A percentile compares a stretch with the other conserved stretches of the same genome.
Conservation (phyloP, 345 rosid genomes). For the Eucalyptus microcorys region DNA sequence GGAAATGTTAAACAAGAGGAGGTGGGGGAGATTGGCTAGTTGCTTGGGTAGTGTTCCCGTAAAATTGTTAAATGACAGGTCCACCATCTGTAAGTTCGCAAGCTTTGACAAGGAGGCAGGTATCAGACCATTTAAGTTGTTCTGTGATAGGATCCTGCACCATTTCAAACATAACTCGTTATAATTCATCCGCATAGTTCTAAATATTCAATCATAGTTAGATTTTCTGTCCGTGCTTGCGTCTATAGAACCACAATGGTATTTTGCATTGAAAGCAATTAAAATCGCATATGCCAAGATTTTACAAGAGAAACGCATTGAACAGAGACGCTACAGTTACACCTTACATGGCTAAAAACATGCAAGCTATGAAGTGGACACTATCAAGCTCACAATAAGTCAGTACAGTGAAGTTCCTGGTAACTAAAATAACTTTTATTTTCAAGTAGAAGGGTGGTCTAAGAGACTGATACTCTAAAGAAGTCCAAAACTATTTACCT, state of each 20-base stretch:
- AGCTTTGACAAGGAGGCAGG: slow-evolving; percentile 59
- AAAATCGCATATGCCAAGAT: neutral
- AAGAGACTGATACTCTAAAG: neutral
- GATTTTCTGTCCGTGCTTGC: neutral
- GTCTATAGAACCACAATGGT: neutral
- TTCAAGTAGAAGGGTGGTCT: neutral
- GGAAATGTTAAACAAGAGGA: slow-evolving; percentile 69
- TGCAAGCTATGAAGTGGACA: neutral
- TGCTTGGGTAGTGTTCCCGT: slow-evolving; percentile 64
- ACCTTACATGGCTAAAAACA: neutral
- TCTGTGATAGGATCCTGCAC: slow-evolving; percentile 53
- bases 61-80: slow-evolving; percentile 56
- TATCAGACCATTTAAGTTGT: slow-evolving; percentile 51
- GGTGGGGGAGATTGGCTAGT: slow-evolving; percentile 65
- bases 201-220: neutral
- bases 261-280: neutral
- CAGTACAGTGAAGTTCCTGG: neutral
- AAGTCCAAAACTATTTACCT: neutral
- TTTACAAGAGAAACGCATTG: neutral
- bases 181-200: neutral
- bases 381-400: neutral
- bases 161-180: neutral
- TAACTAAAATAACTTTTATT: neutral
- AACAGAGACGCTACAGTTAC: neutral
- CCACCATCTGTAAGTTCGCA: slow-evolving; percentile 44